These are phyloP conservation scores for Rubia tinctorum DNA, from an alignment of 305 asterid genomes.

Conservation along the genomic window DNA sequence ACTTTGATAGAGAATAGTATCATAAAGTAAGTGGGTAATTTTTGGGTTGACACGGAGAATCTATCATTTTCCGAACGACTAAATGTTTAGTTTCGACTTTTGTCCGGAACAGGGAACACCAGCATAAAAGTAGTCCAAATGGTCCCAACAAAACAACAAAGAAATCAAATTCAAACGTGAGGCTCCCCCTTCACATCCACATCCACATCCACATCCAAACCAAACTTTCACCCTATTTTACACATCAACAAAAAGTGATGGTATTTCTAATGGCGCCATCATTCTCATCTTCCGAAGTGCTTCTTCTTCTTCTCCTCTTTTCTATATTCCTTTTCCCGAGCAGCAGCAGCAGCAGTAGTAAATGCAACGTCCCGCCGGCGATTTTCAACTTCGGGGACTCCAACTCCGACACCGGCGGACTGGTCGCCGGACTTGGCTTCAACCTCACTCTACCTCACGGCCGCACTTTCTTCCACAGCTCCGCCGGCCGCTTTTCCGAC, in stretches of 20 bases:
- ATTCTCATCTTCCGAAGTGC: background rate
- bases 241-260: background rate
- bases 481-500: constrained; percentile 23
- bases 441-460: constrained; percentile 11
- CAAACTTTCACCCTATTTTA: background rate
- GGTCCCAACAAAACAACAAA: too few species aligned
- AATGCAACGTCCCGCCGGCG: constrained; percentile 21
- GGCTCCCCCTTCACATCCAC: background rate
- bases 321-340: background rate
- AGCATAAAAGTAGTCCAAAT: too few species aligned
- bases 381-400: constrained; percentile 36
- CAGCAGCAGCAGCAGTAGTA: background rate
- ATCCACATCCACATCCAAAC: too few species aligned
- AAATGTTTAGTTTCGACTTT: too few species aligned
- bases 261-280: constrained; percentile 3
- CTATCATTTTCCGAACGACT: too few species aligned
- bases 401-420: constrained; percentile 33
- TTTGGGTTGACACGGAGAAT: too few species aligned
- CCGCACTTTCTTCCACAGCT: constrained; percentile 17
- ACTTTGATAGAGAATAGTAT: too few species aligned
- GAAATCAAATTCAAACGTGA: background rate
- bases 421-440: constrained; percentile 19
- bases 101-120: too few species aligned
- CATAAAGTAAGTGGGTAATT: too few species aligned
- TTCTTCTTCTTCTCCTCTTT: constrained; percentile 8